Evolutionary conservation across 495 filamentous ascomycete species (phyloP).

Genomic region (Xylaria flabelliformis): DNA sequence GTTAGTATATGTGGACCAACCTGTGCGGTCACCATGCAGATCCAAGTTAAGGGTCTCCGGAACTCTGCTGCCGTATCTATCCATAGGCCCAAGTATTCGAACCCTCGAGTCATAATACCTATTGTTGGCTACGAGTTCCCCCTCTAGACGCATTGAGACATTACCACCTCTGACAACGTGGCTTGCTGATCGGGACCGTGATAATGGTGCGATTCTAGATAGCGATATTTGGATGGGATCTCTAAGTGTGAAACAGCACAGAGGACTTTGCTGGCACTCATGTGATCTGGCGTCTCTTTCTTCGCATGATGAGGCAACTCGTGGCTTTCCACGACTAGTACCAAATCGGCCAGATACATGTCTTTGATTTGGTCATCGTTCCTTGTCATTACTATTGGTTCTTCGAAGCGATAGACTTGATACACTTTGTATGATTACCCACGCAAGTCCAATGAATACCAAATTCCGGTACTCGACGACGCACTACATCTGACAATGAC

Average conservation of each 20-base stretch:
- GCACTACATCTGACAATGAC: constrained; percentile 27
- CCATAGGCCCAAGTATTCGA: constrained; percentile 22
- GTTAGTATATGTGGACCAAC: constrained; percentile 20
- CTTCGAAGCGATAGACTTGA: constrained; percentile 1
- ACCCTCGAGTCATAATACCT: constrained; percentile 23
- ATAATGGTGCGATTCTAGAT: constrained; percentile 5
- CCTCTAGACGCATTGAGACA: constrained; percentile 36
- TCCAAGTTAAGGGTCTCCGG: constrained; percentile 17
- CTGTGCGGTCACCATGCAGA: constrained; percentile 17
- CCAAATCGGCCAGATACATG: constrained; percentile 11
- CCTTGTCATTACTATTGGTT: constrained; percentile 15
- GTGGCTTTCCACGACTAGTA: constrained; percentile 24
- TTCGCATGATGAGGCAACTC: constrained; percentile 23
- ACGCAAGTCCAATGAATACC: constrained; percentile 27
- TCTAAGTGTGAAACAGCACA: constrained; percentile 26
- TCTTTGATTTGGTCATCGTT: constrained; percentile 11
- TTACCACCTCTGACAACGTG: constrained; percentile 42
- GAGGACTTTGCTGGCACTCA: constrained; percentile 29
- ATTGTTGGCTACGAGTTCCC: constrained; percentile 39
- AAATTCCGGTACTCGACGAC: constrained; percentile 27
- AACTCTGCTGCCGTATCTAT: constrained; percentile 10
- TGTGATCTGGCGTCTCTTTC: constrained; percentile 25
- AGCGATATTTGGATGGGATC: constrained; percentile 9
- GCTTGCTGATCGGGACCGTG: constrained; percentile 40
- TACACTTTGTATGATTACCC: constrained; percentile 7